Evolutionary conservation across 2,329 filamentous ascomycete genomes (phyloP).

Genomic region (Aspergillus vadensis): DNA sequence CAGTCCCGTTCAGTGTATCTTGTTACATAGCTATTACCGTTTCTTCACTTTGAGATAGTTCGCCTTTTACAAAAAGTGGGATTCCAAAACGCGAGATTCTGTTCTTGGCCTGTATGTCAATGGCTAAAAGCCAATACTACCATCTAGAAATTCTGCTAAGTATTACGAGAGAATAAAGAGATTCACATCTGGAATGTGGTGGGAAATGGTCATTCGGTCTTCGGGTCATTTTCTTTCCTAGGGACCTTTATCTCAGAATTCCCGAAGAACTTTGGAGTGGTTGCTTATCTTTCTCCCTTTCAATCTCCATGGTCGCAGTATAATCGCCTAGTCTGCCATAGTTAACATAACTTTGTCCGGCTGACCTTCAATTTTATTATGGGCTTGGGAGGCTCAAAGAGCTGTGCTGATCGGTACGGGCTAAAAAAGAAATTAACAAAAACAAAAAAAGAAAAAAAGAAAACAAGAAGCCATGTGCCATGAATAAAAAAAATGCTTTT

Average conservation of each 20-base stretch:
- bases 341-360: neutral
- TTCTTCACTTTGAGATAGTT: neutral
- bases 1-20: neutral
- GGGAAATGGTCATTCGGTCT: neutral
- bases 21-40: neutral
- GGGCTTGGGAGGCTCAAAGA: neutral
- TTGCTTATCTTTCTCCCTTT: too few species aligned
- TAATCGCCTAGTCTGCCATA: neutral
- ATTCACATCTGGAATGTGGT: neutral
- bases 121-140: neutral
- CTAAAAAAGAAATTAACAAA: too few species aligned
- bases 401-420: neutral
- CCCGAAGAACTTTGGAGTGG: too few species aligned
- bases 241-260: neutral
- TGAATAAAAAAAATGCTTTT: neutral
- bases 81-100: neutral
- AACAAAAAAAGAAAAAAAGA: neutral
- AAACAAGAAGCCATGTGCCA: constrained; percentile 3
- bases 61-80: neutral
- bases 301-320: too few species aligned
- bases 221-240: neutral
- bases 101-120: neutral
- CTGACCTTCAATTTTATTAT: neutral
- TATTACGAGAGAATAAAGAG: neutral
- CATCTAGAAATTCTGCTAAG: neutral